phyloP scores from a whole-genome alignment of 495 filamentous ascomycete genomes.

The Aspergillus egyptiacus region DNA sequence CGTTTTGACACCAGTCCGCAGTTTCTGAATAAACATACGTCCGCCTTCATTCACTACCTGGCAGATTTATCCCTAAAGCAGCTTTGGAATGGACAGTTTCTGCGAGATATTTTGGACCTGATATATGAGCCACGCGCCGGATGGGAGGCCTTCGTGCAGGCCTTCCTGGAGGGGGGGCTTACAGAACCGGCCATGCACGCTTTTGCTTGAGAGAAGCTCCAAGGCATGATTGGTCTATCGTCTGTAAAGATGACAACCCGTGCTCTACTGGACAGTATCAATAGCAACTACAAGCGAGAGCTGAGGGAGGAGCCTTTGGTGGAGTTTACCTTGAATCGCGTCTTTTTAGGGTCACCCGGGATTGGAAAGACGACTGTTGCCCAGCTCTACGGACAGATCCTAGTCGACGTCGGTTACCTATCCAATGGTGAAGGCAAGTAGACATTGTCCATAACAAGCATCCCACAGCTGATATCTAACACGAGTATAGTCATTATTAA shows the following conservation, averaged over 20 bases:
- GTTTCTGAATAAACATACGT: slow-evolving; percentile 46
- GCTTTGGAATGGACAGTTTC: slow-evolving; percentile 50
- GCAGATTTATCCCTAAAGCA: slow-evolving; percentile 35
- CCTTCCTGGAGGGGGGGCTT: slow-evolving; percentile 36
- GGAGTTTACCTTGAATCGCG: slow-evolving; percentile 58
- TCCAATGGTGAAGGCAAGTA: slow-evolving; percentile 56
- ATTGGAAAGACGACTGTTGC: slow-evolving; percentile 76
- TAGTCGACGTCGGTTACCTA: slow-evolving; percentile 55
- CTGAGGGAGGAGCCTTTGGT: slow-evolving; percentile 51
- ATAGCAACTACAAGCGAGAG: slow-evolving; percentile 57
- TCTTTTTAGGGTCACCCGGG: slow-evolving; percentile 65
- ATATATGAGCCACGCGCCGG: slow-evolving; percentile 56
- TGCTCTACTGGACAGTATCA: slow-evolving; percentile 52
- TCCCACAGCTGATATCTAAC: too few species aligned
- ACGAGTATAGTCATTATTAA: slow-evolving; percentile 61
- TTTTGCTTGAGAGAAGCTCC: slow-evolving; percentile 56
- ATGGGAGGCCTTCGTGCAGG: slow-evolving; percentile 51
- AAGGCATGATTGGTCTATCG: slow-evolving; percentile 53
- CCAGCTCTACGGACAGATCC: slow-evolving; percentile 62
- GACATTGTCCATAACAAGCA: too few species aligned
- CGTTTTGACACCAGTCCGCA: slow-evolving; percentile 39
- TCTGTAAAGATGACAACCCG: slow-evolving; percentile 58
- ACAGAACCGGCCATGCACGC: slow-evolving; percentile 31
- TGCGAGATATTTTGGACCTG: slow-evolving; percentile 45
- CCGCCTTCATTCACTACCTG: slow-evolving; percentile 28